Conservation (phyloP, 805 yeast species). For the Zygosaccharomyces kombuchaensis region DNA sequence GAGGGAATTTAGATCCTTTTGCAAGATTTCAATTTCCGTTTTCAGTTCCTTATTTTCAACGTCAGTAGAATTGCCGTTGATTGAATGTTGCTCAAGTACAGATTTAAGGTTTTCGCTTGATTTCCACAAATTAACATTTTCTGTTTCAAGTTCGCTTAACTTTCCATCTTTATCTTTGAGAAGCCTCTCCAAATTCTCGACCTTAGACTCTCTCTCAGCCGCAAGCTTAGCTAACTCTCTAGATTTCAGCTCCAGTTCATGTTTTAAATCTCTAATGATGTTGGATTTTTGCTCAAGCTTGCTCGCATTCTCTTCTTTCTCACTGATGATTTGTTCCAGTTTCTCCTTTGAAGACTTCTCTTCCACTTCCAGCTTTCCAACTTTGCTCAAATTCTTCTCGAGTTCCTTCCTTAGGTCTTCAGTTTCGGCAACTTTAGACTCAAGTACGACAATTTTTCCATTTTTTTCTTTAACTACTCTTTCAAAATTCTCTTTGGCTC, state of each 20-base stretch:
- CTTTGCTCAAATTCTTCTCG: neutral
- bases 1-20: neutral
- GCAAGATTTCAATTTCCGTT: neutral
- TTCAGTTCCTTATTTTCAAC: conserved; percentile 4
- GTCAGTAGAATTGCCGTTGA: neutral
- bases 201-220: conserved; percentile 1
- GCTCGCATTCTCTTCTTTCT: neutral
- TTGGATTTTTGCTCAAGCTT: neutral
- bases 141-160: neutral
- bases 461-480: conserved; percentile 1
- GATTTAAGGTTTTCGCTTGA: neutral
- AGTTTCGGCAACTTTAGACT: neutral
- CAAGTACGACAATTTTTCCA: neutral
- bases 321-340: neutral
- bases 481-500: neutral
- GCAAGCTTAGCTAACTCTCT: conserved; percentile 4
- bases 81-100: conserved; percentile 7
- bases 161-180: neutral
- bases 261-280: neutral
- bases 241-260: conserved; percentile 3
- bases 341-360: conserved; percentile 1
- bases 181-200: conserved; percentile 4
- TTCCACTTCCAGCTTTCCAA: conserved; percentile 5
- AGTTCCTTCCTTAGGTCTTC: conserved; percentile 1
- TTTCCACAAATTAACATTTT: conserved; percentile 2